phyloP scores from a whole-genome alignment of 176 grass and related monocot species.

The Triticum aestivum region DNA sequence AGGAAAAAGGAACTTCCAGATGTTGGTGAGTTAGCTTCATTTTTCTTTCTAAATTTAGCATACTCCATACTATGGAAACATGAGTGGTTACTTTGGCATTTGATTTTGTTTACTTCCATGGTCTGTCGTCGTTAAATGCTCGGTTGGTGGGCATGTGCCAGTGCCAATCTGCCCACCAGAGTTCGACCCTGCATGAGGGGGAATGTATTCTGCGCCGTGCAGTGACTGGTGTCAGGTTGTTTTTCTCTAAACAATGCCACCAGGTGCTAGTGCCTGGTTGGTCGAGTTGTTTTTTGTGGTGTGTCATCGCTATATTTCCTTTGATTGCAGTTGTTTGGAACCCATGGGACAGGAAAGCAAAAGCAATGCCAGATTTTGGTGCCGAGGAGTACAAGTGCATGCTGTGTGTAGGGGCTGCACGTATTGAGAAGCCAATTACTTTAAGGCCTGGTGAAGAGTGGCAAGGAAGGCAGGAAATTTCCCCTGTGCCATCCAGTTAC shows the following conservation, averaged over 20 bases:
- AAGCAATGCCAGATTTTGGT: constrained; percentile 63
- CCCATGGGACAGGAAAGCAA: constrained; percentile 82
- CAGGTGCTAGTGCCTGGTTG: neutral
- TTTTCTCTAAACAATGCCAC: neutral
- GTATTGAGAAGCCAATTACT: constrained; percentile 66
- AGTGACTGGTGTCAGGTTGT: neutral
- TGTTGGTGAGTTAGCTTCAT: constrained; percentile 45
- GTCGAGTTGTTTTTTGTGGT: neutral
- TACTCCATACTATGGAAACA: no score
- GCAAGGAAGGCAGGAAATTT: constrained; percentile 69
- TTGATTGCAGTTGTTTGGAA: constrained; percentile 66
- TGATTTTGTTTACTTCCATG: neutral
- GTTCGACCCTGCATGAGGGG: neutral
- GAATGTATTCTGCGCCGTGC: neutral
- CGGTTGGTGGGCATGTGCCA: neutral
- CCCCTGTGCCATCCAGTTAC: constrained; percentile 68
- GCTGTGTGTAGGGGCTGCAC: constrained; percentile 64
- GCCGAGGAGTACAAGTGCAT: constrained; percentile 67
- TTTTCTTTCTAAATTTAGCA: neutral
- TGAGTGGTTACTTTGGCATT: neutral
- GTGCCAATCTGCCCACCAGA: neutral
- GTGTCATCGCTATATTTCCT: neutral
- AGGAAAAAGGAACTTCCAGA: constrained; percentile 86
- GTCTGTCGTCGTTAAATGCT: neutral
- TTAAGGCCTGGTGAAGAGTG: constrained; percentile 72